Evolutionary conservation across 352 stramenopile species (phyloP), one percentile per base, ranked within the genome.

Genomic region (Globisporangium barbulae): DNA sequence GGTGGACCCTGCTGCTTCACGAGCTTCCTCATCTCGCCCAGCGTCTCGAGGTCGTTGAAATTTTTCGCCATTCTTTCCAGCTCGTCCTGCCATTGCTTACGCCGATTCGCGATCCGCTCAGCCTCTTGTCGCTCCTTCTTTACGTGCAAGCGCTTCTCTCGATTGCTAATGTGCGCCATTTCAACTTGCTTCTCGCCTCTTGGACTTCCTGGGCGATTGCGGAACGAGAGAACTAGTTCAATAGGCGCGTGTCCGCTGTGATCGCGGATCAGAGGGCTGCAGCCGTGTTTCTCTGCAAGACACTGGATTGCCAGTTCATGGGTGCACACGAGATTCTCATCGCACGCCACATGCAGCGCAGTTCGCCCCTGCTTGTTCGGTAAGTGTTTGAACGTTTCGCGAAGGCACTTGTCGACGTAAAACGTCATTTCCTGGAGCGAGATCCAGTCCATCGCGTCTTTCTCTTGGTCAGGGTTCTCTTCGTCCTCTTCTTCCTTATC

Each of bases 251-350:
- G 62, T 6, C 65, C 70, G 22, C 71, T 77, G 55, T 93, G 67
- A 59, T 93, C 84, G 2, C 68, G 47, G 3, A 89, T 56, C 35
- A 82, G 68, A 0, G 82, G 78, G 58, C 81, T 83, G 54, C 76
- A 87, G 0, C 80, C 84, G 53, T 89, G 70, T 5, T 65, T 74
- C 37, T 89, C 80, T 13, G 64, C 65, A 48, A 91, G 62, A 22
- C 68, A 71, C 3, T 85, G 75, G 53, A 93, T 86, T 41, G 79
- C 66, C 1, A 82, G 65, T 65, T 93, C 84, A 42, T 93, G 84
- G 3, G 80, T 93, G 44, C 85, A 93, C 62, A 91, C 83, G 41
- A 93, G 67, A 64, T 91, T 93, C 59, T 90, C 81, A n/a, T 93
- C 81, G 45, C 85, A 91, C 5, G 85, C 81, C 2, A 93, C 65